Conservation (phyloP, 73 alveolate genomes). For the Paramecium sonneborni region DNA sequence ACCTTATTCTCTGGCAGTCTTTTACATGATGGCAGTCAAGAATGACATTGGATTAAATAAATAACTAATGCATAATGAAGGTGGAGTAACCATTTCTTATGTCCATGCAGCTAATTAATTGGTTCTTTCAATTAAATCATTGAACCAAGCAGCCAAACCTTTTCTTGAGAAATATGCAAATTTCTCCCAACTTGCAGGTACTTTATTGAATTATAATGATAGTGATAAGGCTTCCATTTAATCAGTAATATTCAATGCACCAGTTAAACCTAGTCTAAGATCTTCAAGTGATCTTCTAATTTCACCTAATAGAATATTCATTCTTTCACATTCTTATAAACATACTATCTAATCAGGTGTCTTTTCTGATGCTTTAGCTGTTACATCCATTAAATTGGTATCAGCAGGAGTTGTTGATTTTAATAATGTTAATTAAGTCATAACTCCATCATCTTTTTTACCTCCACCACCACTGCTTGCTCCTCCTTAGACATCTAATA, state of each 20-base stretch:
- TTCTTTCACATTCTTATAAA: conserved; percentile 98
- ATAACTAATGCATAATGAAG: conserved; percentile 87
- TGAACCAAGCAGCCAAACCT: conserved; percentile 98
- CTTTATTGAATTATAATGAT: conserved; percentile 89
- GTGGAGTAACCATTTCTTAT: conserved; percentile 89
- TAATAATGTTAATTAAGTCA: conserved; percentile 84
- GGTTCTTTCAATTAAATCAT: conserved; percentile 86
- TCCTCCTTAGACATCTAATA: conserved; percentile 60
- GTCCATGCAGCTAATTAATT: conserved; percentile 94
- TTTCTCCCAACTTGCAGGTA: conserved; percentile 97
- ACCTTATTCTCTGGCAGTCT: conserved; percentile 89
- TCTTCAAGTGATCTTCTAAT: conserved; percentile 95
- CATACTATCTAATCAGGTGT: conserved; percentile 97
- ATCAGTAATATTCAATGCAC: conserved; percentile 97
- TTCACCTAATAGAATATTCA: conserved; percentile 92
- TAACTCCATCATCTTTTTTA: conserved; percentile 58
- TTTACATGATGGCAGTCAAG: conserved; percentile 95
- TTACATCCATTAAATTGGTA: conserved; percentile 79
- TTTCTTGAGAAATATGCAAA: conserved; percentile 98
- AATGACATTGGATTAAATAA: conserved; percentile 97
- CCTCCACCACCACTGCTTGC: conserved; percentile 52
- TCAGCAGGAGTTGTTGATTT: conserved; percentile 91
- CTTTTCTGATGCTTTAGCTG: conserved; percentile 79
- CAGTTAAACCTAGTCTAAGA: conserved; percentile 99
- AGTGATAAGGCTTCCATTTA: conserved; percentile 66